Conservation (phyloP, 1,139 yeast species). For the Diutina rugosa region DNA sequence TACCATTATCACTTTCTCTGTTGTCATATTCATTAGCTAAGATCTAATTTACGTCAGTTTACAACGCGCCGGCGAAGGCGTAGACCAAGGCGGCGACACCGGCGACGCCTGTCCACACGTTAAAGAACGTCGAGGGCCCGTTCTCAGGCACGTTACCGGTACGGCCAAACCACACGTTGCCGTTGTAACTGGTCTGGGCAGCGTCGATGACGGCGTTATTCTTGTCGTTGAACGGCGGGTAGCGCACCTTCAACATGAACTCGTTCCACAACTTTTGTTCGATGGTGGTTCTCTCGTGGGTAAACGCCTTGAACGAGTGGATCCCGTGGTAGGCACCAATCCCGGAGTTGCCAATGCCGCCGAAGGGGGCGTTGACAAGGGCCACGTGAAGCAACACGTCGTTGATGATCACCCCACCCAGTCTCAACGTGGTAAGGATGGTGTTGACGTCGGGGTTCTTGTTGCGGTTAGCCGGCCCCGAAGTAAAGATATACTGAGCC, state of each 20-base stretch:
- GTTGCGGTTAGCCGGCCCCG: constrained; percentile 18
- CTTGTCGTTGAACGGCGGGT: constrained; percentile 45
- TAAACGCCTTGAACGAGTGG: constrained; percentile 58
- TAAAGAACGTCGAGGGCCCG: constrained; percentile 25
- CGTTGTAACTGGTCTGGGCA: constrained; percentile 16
- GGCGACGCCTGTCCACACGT: constrained; percentile 20
- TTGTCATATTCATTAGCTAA: neutral
- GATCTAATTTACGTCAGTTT: neutral
- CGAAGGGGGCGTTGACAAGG: constrained; percentile 66
- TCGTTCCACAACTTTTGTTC: constrained; percentile 64
- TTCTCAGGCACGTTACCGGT: constrained; percentile 18
- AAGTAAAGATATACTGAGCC: constrained; percentile 66
- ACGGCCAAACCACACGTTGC: constrained; percentile 24
- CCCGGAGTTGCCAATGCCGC: constrained; percentile 85
- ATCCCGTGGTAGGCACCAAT: constrained; percentile 72
- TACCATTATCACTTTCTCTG: too few species aligned
- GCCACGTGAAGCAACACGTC: constrained; percentile 68
- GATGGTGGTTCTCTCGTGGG: constrained; percentile 63
- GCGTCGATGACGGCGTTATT: constrained; percentile 18
- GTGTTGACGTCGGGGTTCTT: constrained; percentile 36
- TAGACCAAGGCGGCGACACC: constrained; percentile 17
- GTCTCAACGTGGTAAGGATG: constrained; percentile 43
- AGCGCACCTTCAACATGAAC: constrained; percentile 40
- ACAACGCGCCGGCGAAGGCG: constrained; percentile 6
- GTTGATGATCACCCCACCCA: constrained; percentile 65